A percentile compares a stretch with the other conserved stretches of the same genome.
These are phyloP conservation scores for Globisporangium lucens DNA, from an alignment of 352 stramenopile species.

Conservation along the genomic window DNA sequence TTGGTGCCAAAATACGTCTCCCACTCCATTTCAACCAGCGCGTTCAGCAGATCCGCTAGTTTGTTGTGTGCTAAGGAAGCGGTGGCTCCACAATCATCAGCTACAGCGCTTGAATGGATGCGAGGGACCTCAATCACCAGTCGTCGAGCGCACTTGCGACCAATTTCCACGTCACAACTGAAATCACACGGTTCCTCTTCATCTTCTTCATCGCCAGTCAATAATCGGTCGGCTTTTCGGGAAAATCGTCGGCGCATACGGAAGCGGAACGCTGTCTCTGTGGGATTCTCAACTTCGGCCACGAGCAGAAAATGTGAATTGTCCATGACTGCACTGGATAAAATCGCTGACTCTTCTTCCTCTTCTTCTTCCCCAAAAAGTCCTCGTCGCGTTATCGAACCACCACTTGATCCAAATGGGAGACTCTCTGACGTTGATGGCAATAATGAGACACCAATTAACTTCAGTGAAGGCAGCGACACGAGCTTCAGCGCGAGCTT, in stretches of 20 bases:
- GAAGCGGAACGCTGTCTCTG: conserved; percentile 64
- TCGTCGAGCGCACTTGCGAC: conserved; percentile 42
- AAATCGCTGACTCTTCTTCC: not conserved
- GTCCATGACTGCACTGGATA: conserved; percentile 33
- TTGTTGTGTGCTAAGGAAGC: not conserved
- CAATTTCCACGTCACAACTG: conserved; percentile 38
- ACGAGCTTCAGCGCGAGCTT: conserved; percentile 45
- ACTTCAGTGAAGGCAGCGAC: conserved; percentile 44
- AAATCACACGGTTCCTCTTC: not conserved
- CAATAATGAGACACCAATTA: conserved; percentile 37
- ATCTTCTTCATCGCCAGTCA: not conserved
- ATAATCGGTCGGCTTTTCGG: not conserved
- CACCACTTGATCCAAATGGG: not conserved
- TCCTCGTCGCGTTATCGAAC: not conserved
- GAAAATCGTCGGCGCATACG: conserved; percentile 20
- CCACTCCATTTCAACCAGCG: conserved; percentile 46
- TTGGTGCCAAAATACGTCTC: conserved; percentile 49
- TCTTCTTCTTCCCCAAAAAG: not conserved
- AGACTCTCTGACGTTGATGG: conserved; percentile 26
- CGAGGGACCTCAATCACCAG: conserved; percentile 46
- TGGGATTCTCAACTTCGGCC: conserved; percentile 63
- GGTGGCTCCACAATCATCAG: not conserved
- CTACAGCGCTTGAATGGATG: not conserved
- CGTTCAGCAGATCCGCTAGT: conserved; percentile 32
- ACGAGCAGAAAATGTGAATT: conserved; percentile 45